Percentiles rank a stretch among this genome's conserved stretches.
phyloP scores from a whole-genome alignment of 1,139 yeast genomes.

The Eremothecium coryli region DNA sequence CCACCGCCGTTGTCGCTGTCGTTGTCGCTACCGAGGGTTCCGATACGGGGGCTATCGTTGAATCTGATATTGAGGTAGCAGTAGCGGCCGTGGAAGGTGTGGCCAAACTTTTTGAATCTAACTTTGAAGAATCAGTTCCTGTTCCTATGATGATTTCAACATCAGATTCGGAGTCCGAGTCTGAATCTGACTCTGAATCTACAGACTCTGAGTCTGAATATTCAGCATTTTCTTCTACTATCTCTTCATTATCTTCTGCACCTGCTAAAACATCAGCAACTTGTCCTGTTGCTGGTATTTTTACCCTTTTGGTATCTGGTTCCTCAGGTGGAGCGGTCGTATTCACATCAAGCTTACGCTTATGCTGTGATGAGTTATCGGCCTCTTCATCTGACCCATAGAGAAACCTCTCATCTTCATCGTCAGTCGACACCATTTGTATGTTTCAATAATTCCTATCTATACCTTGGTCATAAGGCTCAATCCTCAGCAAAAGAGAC shows the following conservation, averaged over 20 bases:
- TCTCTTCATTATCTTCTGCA: not conserved
- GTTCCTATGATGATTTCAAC: slow-evolving; percentile 56
- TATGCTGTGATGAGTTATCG: slow-evolving; percentile 17
- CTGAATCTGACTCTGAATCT: slow-evolving; percentile 34
- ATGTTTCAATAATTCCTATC: not conserved
- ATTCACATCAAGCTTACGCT: slow-evolving; percentile 22
- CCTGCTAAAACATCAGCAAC: not conserved
- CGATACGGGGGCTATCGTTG: slow-evolving; percentile 21
- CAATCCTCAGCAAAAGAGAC: no score
- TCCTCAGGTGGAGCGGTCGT: slow-evolving; percentile 15
- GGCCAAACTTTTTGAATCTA: slow-evolving; percentile 27
- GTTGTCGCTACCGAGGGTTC: slow-evolving; percentile 13
- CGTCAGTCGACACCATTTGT: slow-evolving; percentile 34
- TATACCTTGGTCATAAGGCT: no score
- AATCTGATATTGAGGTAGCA: slow-evolving; percentile 20
- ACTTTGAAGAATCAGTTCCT: slow-evolving; percentile 30
- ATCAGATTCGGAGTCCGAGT: slow-evolving; percentile 46
- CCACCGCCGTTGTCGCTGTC: slow-evolving; percentile 21
- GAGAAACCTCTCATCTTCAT: slow-evolving; percentile 77
- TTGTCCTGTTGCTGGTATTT: slow-evolving; percentile 12
- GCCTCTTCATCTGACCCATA: slow-evolving; percentile 66
- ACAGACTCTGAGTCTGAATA: slow-evolving; percentile 23
- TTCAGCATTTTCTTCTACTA: slow-evolving; percentile 5
- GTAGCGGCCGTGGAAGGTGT: slow-evolving; percentile 29
- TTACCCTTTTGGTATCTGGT: slow-evolving; percentile 12